Evolutionary conservation across 1,284 basidiomycete genomes (phyloP).

Genomic region (Sanguinoderma infundibulare): DNA sequence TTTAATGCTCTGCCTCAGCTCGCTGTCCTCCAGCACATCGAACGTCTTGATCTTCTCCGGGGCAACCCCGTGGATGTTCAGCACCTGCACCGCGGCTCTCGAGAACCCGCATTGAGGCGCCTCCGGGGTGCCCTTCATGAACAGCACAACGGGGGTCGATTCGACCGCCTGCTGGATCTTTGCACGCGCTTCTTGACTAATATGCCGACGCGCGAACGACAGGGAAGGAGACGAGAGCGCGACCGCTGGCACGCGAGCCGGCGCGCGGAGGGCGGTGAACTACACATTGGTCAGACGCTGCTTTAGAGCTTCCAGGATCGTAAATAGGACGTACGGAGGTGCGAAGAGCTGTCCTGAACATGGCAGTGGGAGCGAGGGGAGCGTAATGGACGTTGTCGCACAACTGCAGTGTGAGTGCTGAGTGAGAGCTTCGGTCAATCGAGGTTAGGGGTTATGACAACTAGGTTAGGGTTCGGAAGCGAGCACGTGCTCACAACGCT

Average conservation of each 20-base stretch:
- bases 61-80: constrained; percentile 88
- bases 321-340: constrained; percentile 43
- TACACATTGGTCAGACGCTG: neutral
- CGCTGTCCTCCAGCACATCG: constrained; percentile 88
- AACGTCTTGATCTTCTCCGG: constrained; percentile 84
- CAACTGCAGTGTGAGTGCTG: constrained; percentile 14
- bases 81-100: constrained; percentile 89
- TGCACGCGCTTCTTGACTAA: constrained; percentile 48
- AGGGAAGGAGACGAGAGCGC: constrained; percentile 26
- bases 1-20: constrained; percentile 87
- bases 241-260: constrained; percentile 24
- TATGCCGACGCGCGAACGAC: constrained; percentile 40
- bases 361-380: constrained; percentile 33
- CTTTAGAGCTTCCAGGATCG: no score
- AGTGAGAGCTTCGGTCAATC: constrained; percentile 22
- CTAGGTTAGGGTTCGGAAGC: constrained; percentile 12
- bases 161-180: constrained; percentile 67
- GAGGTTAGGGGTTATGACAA: constrained; percentile 19
- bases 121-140: constrained; percentile 91
- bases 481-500: constrained; percentile 32
- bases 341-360: constrained; percentile 49
- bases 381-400: constrained; percentile 8
- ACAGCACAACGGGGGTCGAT: constrained; percentile 81
- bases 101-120: constrained; percentile 87
- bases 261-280: constrained; percentile 27